Evolutionary conservation across 1,284 basidiomycete genomes (phyloP), one percentile per base, ranked within the genome.

Genomic region (Ganoderma lucidum): DNA sequence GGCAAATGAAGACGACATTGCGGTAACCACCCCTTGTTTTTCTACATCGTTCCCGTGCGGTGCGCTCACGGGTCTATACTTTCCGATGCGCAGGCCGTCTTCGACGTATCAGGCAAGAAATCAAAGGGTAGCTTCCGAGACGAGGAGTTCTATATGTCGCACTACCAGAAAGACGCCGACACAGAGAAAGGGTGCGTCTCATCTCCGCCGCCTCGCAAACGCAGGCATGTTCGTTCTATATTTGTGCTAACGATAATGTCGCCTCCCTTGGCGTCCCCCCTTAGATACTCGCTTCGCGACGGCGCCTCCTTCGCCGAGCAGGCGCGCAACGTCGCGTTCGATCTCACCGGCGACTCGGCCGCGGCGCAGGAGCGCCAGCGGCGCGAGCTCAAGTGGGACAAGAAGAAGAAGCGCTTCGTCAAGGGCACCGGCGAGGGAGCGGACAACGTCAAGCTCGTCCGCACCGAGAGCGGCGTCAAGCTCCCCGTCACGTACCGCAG

Each of bases 371-470:
- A 88, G 15, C 86, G 88, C 68, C 89, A 90, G 68, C 91, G 92
- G 67, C 90, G 88, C 60, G 88, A 91, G 59, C 85, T 85, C 71
- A 86, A 86, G 70, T 99, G 98, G 98, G 97, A 99, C 81, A 93
- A 94, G 75, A 98, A 97, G 83, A 97, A 96, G 83, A 98, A 98
- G 80, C 96, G 94, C 77, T 99, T 99, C 75, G 85, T 98, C 53
- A 90, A 93, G 75, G 96, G 95, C 8, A 91, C 91, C 53, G 94
- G 94, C 12, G 86, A 85, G 41, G 96, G 97, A 5, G 90, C 95
- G 4, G 96, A 99, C 80, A 99, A 99, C 80, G 87, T 97, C 76
- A 99, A 98, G 81, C 86, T 99, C 75, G 94, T 99, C 74, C 91
- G 90, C 73, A 96, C 96, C 1, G 98, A 99, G 81, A 96, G 92